phyloP scores from a whole-genome alignment of 2,329 filamentous ascomycete genomes.

The Neonectria punicea region DNA sequence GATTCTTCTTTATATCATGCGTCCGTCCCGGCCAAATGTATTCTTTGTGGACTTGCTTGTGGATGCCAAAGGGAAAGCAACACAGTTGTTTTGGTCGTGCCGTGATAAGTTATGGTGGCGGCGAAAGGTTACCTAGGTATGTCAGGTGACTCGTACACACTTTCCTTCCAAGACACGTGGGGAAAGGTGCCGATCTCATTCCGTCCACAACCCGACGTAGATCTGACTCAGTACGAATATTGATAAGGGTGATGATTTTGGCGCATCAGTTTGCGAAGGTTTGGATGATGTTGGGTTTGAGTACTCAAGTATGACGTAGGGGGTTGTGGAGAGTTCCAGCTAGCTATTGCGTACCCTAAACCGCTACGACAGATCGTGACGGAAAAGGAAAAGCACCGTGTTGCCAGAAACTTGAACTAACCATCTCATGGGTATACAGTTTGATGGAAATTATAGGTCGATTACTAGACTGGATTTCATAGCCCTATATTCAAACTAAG shows the following conservation, averaged over 20 bases:
- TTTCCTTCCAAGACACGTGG: slow-evolving; percentile 21
- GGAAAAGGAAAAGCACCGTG: background rate
- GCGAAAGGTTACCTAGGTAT: slow-evolving; percentile 24
- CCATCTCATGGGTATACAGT: background rate
- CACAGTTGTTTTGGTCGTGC: background rate
- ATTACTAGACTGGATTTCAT: background rate
- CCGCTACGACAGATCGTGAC: background rate
- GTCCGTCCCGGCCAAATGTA: background rate
- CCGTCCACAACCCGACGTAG: slow-evolving; percentile 21
- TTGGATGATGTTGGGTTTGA: background rate
- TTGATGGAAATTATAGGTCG: background rate
- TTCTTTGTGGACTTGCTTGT: background rate
- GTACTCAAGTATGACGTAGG: slow-evolving; percentile 2
- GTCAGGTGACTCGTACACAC: slow-evolving; percentile 31
- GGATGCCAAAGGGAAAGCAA: background rate
- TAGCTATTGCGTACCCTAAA: slow-evolving; percentile 3
- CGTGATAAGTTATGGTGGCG: background rate
- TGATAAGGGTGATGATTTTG: background rate
- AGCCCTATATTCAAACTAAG: background rate
- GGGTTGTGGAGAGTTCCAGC: background rate
- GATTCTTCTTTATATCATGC: background rate
- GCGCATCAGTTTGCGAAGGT: background rate
- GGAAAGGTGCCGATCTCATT: slow-evolving; percentile 37
- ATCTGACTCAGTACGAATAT: background rate
- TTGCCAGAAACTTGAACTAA: background rate